A percentile compares a stretch with the other conserved stretches of the same genome.
Evolutionary conservation across 208 protist genomes (phyloP).

Genomic region (Phytomonas sp.): DNA sequence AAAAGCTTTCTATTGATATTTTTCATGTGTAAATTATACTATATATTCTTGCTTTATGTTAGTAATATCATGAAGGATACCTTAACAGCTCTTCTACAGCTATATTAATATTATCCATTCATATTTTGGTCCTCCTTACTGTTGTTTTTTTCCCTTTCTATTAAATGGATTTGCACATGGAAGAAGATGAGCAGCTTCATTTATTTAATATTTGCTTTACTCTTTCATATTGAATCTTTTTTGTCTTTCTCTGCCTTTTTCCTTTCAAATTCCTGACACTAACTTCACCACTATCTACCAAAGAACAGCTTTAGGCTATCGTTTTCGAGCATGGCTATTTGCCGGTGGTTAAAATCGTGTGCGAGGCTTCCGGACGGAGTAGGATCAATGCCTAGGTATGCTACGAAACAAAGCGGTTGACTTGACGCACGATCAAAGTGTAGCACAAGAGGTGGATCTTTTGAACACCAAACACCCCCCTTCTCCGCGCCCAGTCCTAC

Average conservation of each 20-base stretch:
- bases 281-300: slow-evolving; percentile 18
- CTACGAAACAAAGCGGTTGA: slow-evolving; percentile 56
- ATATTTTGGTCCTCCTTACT: slow-evolving; percentile 1
- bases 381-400: slow-evolving; percentile 81
- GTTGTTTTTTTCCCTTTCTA: background rate
- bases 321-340: slow-evolving; percentile 61
- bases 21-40: background rate
- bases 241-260: slow-evolving; percentile 2
- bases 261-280: background rate
- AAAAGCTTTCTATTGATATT: background rate
- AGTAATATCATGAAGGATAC: slow-evolving; percentile 2
- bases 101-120: slow-evolving; percentile 11
- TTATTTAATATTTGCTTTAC: slow-evolving; percentile 7
- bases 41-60: background rate
- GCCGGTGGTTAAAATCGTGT: slow-evolving; percentile 82
- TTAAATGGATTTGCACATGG: background rate
- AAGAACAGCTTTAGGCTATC: slow-evolving; percentile 67
- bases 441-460: slow-evolving; percentile 74
- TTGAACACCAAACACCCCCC: slow-evolving; percentile 76
- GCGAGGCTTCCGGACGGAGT: slow-evolving; percentile 58
- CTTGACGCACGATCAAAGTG: slow-evolving; percentile 50
- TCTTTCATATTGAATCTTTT: slow-evolving; percentile 12
- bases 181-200: background rate
- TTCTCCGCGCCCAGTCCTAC: slow-evolving; percentile 73
- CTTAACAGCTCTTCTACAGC: background rate